Evolutionary conservation across 1,139 yeast genomes (phyloP), one percentile per base, ranked within the genome.

Genomic region (Suhomyces yuchorum): DNA sequence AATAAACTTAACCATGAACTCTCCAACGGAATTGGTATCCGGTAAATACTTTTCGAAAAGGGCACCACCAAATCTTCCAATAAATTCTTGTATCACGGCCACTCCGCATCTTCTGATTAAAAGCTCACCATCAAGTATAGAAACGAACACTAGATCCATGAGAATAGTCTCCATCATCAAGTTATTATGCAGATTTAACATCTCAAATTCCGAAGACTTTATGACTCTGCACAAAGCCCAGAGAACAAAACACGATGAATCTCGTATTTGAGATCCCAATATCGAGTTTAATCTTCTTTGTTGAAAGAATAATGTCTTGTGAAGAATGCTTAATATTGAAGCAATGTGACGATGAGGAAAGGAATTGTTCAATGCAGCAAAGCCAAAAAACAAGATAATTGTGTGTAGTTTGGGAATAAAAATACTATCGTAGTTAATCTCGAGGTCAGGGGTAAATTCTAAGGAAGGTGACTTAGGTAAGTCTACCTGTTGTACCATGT

Each of bases 71-170:
- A 83, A 84, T 38, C 97, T 70, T 0, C 98, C 98, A 3, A 89
- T 64, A 8, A 87, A 76, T 59, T 92, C 98, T 61, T 92, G 97
- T 3, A 90, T 60, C 0, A 96, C 95, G 0, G 97, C 96, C 11
- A 90, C 74, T 0, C 92, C 86, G 28, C 97, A 93, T 49, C 96
- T 73, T 49, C 97, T 73, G 12, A 91, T 80, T 48, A 84, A 75
- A 24, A 89, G 71, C 47, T 91, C 97, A 22, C 76, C 68, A 61
- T 92, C 98, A 59, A 85, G 85, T 40, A 88, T 73, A 12, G 84
- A 68, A 1, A 82, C 75, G 15, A 73, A 64, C 2, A 87, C 60
- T 23, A 89, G 61, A 51, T 77, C 79, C 12, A 66, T 54, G 37
- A 84, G 72, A 1, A 68, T 51, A 2, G 49, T 47, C 17, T 59